Evolutionary conservation across 2,329 filamentous ascomycete genomes (phyloP).

Genomic region (Sordariomycetes sp.): DNA sequence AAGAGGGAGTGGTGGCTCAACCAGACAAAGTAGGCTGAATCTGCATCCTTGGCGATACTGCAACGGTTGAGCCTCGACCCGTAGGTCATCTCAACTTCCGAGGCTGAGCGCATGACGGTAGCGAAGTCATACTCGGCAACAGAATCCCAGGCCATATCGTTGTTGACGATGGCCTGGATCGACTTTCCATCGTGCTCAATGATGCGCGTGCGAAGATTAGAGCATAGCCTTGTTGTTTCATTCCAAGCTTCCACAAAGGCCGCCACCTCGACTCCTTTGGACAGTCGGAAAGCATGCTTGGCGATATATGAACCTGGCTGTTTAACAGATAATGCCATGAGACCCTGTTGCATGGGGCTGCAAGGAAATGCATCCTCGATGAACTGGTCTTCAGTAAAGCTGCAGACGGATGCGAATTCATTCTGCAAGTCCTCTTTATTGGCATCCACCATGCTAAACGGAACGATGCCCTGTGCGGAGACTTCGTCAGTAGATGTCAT

Average conservation of each 20-base stretch:
- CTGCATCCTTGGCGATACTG: background rate
- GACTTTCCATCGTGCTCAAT: constrained; percentile 5
- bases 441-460: background rate
- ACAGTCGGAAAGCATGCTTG: no score
- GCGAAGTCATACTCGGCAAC: background rate
- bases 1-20: constrained; percentile 12
- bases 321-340: no score
- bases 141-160: no score
- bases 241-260: no score
- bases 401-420: background rate
- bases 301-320: no score
- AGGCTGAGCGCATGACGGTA: no score
- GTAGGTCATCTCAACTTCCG: constrained; percentile 1
- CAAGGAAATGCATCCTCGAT: constrained; percentile 1
- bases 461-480: background rate
- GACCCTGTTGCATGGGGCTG: no score
- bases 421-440: background rate
- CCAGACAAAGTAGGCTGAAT: constrained; percentile 8
- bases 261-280: no score
- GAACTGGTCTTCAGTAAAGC: background rate
- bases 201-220: constrained; percentile 4
- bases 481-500: background rate
- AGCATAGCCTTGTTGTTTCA: no score
- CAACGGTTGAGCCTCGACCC: background rate
- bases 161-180: constrained; percentile 7